These are phyloP conservation scores for Pseudogymnoascus sp. DNA, from an alignment of 2,329 filamentous ascomycete species.

Conservation along the genomic window DNA sequence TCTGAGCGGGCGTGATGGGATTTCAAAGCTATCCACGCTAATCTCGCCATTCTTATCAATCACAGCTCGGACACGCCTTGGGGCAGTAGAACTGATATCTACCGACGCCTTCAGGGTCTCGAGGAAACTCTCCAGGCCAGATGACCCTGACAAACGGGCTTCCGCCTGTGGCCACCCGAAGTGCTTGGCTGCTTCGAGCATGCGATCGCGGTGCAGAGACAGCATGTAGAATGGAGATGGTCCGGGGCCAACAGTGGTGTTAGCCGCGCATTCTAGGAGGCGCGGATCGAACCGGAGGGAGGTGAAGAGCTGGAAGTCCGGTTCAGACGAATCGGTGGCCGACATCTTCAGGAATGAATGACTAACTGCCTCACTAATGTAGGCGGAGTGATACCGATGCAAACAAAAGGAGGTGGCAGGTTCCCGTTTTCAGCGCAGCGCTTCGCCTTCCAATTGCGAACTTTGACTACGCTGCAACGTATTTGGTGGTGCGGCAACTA, in stretches of 20 bases:
- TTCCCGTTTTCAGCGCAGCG: neutral
- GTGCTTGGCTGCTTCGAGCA: slow-evolving; percentile 54
- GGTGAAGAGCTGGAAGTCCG: slow-evolving; percentile 55
- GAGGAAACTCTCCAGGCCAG: slow-evolving; percentile 37
- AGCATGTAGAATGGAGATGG: slow-evolving; percentile 70
- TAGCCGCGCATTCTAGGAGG: slow-evolving; percentile 34
- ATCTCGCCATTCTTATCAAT: slow-evolving; percentile 43
- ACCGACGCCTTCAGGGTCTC: slow-evolving; percentile 29
- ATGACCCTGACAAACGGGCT: slow-evolving; percentile 35
- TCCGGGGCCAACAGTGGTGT: slow-evolving; percentile 20
- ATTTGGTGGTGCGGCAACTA: neutral
- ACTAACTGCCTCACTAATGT: neutral
- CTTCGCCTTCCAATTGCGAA: slow-evolving; percentile 7
- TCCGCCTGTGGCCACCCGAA: slow-evolving; percentile 47
- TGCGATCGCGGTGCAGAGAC: slow-evolving; percentile 66
- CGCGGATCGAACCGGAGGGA: slow-evolving; percentile 62
- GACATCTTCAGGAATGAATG: neutral
- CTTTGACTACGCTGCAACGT: neutral
- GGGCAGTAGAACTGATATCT: slow-evolving; percentile 24
- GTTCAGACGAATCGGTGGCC: neutral
- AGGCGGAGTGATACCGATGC: neutral
- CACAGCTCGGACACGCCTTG: slow-evolving; percentile 46
- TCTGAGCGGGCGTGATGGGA: slow-evolving; percentile 34
- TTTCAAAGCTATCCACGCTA: slow-evolving; percentile 32
- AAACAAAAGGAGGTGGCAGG: neutral